Evolutionary conservation across 208 protist species (phyloP).

Genomic region (Trypanosoma cruzi): DNA sequence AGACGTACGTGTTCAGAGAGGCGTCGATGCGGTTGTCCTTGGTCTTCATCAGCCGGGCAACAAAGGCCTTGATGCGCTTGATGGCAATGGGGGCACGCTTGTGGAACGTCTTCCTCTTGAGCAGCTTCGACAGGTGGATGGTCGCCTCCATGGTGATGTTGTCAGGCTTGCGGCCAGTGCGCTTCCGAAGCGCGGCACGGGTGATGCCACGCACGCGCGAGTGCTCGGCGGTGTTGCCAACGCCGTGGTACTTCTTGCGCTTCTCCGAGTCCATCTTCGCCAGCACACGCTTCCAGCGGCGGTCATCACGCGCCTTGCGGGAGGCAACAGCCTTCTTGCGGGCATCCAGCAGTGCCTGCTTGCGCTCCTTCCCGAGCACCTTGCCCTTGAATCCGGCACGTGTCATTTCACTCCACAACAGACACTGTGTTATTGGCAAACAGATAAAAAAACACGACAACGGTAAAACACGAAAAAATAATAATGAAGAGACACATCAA

Average conservation of each 20-base stretch:
- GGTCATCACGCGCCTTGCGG: constrained; percentile 87
- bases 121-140: constrained; percentile 97
- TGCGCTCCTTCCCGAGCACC: constrained; percentile 86
- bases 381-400: constrained; percentile 85
- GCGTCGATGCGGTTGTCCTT: constrained; percentile 97
- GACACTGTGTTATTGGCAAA: too few relatives aligned
- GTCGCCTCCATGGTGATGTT: constrained; percentile 96
- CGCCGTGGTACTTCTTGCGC: constrained; percentile 85
- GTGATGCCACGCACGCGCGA: constrained; percentile 84
- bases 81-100: constrained; percentile 96
- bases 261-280: constrained; percentile 87
- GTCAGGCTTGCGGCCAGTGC: constrained; percentile 84
- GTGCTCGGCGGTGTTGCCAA: constrained; percentile 88
- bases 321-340: constrained; percentile 71
- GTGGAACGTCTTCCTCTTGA: constrained; percentile 97
- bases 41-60: constrained; percentile 96
- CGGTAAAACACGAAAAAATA: too few relatives aligned
- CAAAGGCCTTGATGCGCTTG: constrained; percentile 96
- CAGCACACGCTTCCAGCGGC: constrained; percentile 88
- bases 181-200: constrained; percentile 82
- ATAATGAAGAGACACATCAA: too few relatives aligned
- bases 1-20: constrained; percentile 97
- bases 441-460: too few relatives aligned
- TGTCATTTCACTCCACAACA: constrained; percentile 97
- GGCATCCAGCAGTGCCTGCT: constrained; percentile 69